Evolutionary conservation across 768 basidiomycete species (phyloP).

Genomic region (Clitopilus hobsonii): DNA sequence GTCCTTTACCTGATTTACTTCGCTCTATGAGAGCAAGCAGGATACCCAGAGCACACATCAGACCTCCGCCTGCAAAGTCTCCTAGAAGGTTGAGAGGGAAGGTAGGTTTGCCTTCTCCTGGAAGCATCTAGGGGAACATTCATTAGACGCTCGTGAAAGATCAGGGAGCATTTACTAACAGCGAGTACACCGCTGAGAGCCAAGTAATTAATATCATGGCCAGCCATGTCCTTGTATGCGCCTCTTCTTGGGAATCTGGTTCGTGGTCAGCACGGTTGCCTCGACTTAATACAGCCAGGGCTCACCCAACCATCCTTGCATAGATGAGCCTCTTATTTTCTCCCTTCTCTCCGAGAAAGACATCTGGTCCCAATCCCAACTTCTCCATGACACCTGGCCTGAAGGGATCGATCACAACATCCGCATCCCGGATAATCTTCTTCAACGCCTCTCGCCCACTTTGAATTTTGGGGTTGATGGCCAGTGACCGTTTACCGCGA

Average conservation of each 20-base stretch:
- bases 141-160: neutral
- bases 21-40: conserved; percentile 73
- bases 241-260: conserved; percentile 61
- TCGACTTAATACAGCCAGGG: conserved; percentile 3
- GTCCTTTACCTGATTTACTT: conserved; percentile 58
- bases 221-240: conserved; percentile 71
- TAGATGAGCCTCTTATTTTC: conserved; percentile 64
- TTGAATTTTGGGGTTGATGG: conserved; percentile 59
- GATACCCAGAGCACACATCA: conserved; percentile 68
- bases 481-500: conserved; percentile 73
- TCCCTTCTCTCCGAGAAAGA: conserved; percentile 58
- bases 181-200: conserved; percentile 74
- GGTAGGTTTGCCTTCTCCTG: conserved; percentile 59
- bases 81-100: conserved; percentile 76
- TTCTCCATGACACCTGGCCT: conserved; percentile 80
- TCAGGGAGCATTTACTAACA: conserved; percentile 26
- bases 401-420: conserved; percentile 81
- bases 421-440: conserved; percentile 60
- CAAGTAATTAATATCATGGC: conserved; percentile 84
- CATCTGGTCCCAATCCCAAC: conserved; percentile 70
- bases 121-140: conserved; percentile 48
- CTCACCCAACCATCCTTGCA: conserved; percentile 73
- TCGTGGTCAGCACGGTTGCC: neutral
- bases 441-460: conserved; percentile 52
- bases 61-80: conserved; percentile 80